These are phyloP conservation scores for Acephala macrosclerotiorum DNA, from an alignment of 2,329 filamentous ascomycete species.

Conservation along the genomic window DNA sequence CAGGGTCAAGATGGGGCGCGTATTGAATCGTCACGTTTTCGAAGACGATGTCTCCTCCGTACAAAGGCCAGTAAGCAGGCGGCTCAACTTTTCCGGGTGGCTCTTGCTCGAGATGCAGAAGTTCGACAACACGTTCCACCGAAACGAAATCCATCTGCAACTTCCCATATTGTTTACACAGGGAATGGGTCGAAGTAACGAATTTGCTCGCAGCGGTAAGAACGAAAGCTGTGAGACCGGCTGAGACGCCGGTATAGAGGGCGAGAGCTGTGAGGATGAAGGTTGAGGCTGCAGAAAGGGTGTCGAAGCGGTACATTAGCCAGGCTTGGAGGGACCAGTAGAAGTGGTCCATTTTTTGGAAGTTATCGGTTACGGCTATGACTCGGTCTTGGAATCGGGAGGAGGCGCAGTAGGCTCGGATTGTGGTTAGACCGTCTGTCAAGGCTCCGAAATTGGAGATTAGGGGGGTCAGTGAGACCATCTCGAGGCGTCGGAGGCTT, in stretches of 20 bases:
- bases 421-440: slow-evolving; percentile 84
- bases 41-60: slow-evolving; percentile 76
- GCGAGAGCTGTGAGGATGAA: slow-evolving; percentile 78
- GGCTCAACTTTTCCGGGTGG: slow-evolving; percentile 70
- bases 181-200: slow-evolving; percentile 72
- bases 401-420: slow-evolving; percentile 83
- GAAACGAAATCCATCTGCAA: slow-evolving; percentile 93
- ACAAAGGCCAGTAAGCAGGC: slow-evolving; percentile 79
- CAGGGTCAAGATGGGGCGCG: slow-evolving; percentile 77
- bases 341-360: slow-evolving; percentile 96
- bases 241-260: slow-evolving; percentile 75
- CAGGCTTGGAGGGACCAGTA: slow-evolving; percentile 90
- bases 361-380: slow-evolving; percentile 82
- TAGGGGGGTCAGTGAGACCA: slow-evolving; percentile 86
- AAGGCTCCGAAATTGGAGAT: slow-evolving; percentile 94
- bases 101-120: slow-evolving; percentile 82
- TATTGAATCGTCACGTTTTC: slow-evolving; percentile 81
- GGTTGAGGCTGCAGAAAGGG: slow-evolving; percentile 74
- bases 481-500: slow-evolving; percentile 82
- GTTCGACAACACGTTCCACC: slow-evolving; percentile 84
- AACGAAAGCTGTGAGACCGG: slow-evolving; percentile 85
- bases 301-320: slow-evolving; percentile 82
- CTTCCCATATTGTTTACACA: slow-evolving; percentile 83
- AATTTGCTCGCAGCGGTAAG: slow-evolving; percentile 75
- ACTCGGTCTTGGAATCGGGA: slow-evolving; percentile 81